Evolutionary conservation across 495 filamentous ascomycete genomes (phyloP).

Genomic region (Trichoderma virens): DNA sequence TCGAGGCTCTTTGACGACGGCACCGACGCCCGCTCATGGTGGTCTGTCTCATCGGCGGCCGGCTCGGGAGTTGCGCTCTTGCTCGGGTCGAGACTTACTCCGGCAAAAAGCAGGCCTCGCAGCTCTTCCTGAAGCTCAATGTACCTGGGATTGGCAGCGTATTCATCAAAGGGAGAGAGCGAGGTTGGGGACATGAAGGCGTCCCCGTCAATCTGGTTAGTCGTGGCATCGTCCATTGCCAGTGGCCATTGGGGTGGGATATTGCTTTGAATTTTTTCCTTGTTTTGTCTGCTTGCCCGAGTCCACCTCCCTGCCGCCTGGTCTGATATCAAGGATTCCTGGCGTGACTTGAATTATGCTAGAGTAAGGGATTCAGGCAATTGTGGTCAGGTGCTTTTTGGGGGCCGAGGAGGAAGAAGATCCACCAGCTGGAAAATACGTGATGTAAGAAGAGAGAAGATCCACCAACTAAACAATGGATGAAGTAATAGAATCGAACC

Average conservation of each 20-base stretch:
- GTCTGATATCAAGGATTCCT: not conserved
- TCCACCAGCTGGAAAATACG: too few relatives aligned
- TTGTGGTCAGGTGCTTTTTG: too few relatives aligned
- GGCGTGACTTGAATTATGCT: not conserved
- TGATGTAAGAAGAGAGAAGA: too few relatives aligned
- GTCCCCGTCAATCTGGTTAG: not conserved
- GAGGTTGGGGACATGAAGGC: slow-evolving; percentile 6
- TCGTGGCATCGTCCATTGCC: not conserved
- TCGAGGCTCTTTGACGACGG: slow-evolving; percentile 5
- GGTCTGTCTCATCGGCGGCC: not conserved
- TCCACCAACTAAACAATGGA: not conserved
- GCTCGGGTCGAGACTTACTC: slow-evolving; percentile 28
- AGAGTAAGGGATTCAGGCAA: too few relatives aligned
- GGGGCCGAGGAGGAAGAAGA: too few relatives aligned
- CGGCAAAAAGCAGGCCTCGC: not conserved
- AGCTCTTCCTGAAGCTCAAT: slow-evolving; percentile 7
- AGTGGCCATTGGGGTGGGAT: not conserved
- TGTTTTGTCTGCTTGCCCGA: not conserved
- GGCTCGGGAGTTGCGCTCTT: slow-evolving; percentile 10
- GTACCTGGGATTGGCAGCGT: not conserved
- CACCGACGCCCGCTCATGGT: not conserved
- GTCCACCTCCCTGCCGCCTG: not conserved
- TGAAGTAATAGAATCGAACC: too few relatives aligned
- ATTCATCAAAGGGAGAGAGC: slow-evolving; percentile 1
- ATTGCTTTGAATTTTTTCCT: too few relatives aligned